Evolutionary conservation across 768 basidiomycete species (phyloP).

Genomic region (Podaxis mareebaensis): DNA sequence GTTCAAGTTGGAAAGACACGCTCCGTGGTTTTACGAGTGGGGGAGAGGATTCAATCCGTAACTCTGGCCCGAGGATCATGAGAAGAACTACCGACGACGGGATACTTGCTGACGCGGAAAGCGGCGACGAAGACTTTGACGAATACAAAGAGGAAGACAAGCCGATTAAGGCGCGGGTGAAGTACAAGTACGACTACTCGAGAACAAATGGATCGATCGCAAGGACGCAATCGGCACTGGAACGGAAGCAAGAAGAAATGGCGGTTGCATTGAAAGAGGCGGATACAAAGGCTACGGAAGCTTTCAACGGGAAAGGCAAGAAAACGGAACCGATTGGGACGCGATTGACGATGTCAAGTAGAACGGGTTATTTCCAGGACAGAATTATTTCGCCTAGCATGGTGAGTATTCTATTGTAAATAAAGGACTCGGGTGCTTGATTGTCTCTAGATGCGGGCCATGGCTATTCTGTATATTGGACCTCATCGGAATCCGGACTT

Average conservation of each 20-base stretch:
- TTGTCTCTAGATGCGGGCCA: conserved; percentile 90
- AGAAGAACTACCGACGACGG: conserved; percentile 37
- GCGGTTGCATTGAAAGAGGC: conserved; percentile 53
- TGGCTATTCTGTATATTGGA: conserved; percentile 97
- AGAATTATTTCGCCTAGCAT: conserved; percentile 93
- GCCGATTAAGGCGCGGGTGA: conserved; percentile 73
- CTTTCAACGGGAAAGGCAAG: conserved; percentile 20
- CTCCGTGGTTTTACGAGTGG: conserved; percentile 48
- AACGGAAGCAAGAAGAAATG: conserved; percentile 52
- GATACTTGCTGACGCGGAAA: conserved; percentile 54
- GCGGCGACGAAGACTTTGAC: conserved; percentile 49
- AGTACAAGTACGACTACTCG: conserved; percentile 48
- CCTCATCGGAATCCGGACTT: conserved; percentile 95
- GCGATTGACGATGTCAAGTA: conserved; percentile 91
- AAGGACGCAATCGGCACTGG: conserved; percentile 40
- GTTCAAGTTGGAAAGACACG: conserved; percentile 61
- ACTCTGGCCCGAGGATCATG: conserved; percentile 5
- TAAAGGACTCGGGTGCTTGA: conserved; percentile 9
- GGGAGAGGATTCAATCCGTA: conserved; percentile 29
- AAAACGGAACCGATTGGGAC: conserved; percentile 72
- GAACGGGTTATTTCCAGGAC: conserved; percentile 92
- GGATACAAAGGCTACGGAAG: conserved; percentile 43
- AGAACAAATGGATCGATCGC: conserved; percentile 23
- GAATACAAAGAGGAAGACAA: conserved; percentile 68
- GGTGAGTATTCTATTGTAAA: conserved; percentile 51